Percentiles rank a stretch among this genome's conserved stretches.
phyloP scores from a whole-genome alignment of 495 filamentous ascomycete genomes.

The Diplogelasinospora grovesii region DNA sequence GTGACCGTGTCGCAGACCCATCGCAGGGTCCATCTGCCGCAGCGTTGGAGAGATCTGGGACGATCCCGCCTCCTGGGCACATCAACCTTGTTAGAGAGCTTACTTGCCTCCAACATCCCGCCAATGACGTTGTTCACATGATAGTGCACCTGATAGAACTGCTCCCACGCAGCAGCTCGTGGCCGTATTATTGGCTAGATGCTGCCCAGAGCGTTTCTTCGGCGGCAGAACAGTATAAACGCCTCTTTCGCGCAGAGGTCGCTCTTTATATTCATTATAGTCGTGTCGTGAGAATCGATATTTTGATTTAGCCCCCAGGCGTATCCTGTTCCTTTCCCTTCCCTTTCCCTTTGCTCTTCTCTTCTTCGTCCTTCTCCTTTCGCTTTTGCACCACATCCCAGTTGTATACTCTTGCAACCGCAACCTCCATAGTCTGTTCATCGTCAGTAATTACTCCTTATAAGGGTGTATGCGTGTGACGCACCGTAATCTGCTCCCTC shows the following conservation, averaged over 20 bases:
- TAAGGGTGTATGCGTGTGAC: constrained; percentile 12
- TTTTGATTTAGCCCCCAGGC: constrained; percentile 13
- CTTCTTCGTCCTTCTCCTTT: constrained; percentile 76
- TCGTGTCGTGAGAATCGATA: background rate
- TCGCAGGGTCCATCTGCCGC: no score
- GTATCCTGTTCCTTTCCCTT: constrained; percentile 22
- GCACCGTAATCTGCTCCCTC: constrained; percentile 90
- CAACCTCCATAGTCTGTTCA: constrained; percentile 85
- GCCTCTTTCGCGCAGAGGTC: no score
- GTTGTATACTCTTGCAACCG: constrained; percentile 94
- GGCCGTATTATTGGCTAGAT: no score
- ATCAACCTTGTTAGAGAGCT: no score
- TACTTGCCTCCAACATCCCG: constrained; percentile 1
- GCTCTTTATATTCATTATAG: background rate
- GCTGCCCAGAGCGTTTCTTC: no score
- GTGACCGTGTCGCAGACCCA: no score
- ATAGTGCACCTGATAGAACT: background rate
- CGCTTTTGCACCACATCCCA: constrained; percentile 93
- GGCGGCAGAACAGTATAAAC: no score
- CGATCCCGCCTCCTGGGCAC: no score
- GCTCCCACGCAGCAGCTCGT: background rate
- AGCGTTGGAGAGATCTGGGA: no score
- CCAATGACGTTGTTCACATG: constrained; percentile 5
- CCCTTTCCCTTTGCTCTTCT: constrained; percentile 38
- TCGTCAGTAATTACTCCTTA: constrained; percentile 18